Evolutionary conservation across 495 filamentous ascomycete genomes (phyloP).

Genomic region (Parmelia sp.): DNA sequence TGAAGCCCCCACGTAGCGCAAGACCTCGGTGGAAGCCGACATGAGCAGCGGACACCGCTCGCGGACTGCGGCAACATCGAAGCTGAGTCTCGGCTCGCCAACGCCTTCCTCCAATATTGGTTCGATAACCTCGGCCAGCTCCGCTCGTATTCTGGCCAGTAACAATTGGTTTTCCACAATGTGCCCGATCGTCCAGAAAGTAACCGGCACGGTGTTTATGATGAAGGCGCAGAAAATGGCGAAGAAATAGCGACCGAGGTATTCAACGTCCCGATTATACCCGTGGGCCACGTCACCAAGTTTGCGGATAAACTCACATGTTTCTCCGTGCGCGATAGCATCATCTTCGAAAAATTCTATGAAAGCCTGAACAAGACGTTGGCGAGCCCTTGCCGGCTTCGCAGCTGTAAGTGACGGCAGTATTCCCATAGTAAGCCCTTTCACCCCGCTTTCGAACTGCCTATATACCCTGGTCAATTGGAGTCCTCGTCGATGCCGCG

Average conservation of each 20-base stretch:
- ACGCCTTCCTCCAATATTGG: not conserved
- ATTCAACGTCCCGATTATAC: not conserved
- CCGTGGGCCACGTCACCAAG: not conserved
- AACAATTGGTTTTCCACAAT: not conserved
- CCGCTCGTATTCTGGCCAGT: not conserved
- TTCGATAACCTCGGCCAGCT: not conserved
- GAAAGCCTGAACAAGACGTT: not conserved
- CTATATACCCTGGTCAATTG: not conserved
- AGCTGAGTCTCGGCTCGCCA: not conserved
- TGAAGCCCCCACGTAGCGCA: not conserved
- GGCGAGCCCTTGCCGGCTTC: not conserved
- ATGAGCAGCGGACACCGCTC: not conserved
- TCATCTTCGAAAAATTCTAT: not conserved
- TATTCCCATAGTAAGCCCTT: not conserved
- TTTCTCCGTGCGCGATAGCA: not conserved
- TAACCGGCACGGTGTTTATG: not conserved
- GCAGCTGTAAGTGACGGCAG: not conserved
- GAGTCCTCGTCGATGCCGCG: not conserved
- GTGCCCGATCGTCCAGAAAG: not conserved
- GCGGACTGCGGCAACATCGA: not conserved
- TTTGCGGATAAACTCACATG: not conserved
- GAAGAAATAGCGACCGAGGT: not conserved
- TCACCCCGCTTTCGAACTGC: not conserved
- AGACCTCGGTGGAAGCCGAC: not conserved
- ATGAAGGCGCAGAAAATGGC: not conserved